These are phyloP conservation scores for Asterionellopsis glacialis DNA, from an alignment of 108 stramenopile genomes.

Conservation along the genomic window DNA sequence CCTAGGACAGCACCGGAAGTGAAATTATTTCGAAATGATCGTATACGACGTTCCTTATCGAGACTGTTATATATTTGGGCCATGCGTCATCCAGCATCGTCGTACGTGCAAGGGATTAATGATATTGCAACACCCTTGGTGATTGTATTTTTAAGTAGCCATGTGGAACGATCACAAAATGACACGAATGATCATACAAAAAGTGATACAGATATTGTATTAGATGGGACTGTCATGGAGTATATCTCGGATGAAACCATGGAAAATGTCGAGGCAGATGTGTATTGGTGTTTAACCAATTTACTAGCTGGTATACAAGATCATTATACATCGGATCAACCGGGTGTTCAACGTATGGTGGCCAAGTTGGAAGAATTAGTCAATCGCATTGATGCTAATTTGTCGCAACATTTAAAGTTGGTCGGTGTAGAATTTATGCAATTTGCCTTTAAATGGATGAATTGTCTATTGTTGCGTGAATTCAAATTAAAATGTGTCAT, in stretches of 20 bases:
- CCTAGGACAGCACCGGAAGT: conserved; percentile 93
- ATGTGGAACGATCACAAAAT: conserved; percentile 43
- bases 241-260: conserved; percentile 53
- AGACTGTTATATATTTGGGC: conserved; percentile 96
- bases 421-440: conserved; percentile 89
- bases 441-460: conserved; percentile 99
- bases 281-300: conserved; percentile 96
- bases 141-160: conserved; percentile 71
- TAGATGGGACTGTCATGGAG: conserved; percentile 65
- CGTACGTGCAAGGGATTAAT: conserved; percentile 98
- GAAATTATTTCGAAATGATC: conserved; percentile 90
- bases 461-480: conserved; percentile 94
- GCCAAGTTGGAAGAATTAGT: conserved; percentile 91
- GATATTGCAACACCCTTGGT: conserved; percentile 94
- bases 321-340: conserved; percentile 97
- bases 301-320: conserved; percentile 96
- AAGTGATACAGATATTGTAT: conserved; percentile 15
- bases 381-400: conserved; percentile 85
- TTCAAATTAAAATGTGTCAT: conserved; percentile 75
- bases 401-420: conserved; percentile 72
- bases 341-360: conserved; percentile 97
- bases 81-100: conserved; percentile 92
- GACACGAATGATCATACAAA: neutral
- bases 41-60: conserved; percentile 70
- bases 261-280: conserved; percentile 93